Percentiles rank a stretch among this genome's conserved stretches.
phyloP scores from a whole-genome alignment of 1,284 basidiomycete species.

The Mycosarcoma mackinlayi region DNA sequence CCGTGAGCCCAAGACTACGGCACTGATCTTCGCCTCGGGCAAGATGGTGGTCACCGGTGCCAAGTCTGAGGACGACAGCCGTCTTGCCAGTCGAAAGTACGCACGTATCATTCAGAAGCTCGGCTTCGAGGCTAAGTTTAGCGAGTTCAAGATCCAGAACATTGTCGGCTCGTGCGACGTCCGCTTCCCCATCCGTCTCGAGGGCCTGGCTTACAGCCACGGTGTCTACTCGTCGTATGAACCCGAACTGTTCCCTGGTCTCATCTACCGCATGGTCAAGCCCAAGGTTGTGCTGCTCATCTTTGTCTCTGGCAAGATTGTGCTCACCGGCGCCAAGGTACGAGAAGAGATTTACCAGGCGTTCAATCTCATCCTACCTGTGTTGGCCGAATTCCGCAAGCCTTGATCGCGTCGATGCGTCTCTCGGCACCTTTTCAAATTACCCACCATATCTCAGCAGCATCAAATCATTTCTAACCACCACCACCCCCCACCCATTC shows the following conservation, averaged over 20 bases:
- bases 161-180: conserved; percentile 97
- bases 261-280: conserved; percentile 99
- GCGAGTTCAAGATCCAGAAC: conserved; percentile 99
- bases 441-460: conserved; percentile 32
- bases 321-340: conserved; percentile 98
- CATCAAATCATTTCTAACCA: conserved; percentile 33
- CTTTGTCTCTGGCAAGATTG: conserved; percentile 99
- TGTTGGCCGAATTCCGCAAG: conserved; percentile 70
- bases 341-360: conserved; percentile 99
- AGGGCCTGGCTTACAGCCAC: conserved; percentile 97
- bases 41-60: conserved; percentile 99
- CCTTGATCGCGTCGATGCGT: conserved; percentile 37
- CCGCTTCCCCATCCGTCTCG: conserved; percentile 97
- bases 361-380: conserved; percentile 93
- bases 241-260: conserved; percentile 97
- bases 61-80: conserved; percentile 97
- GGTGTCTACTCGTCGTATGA: conserved; percentile 98
- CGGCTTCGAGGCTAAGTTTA: conserved; percentile 98
- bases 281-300: conserved; percentile 98
- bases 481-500: neutral
- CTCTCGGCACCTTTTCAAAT: conserved; percentile 15
- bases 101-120: conserved; percentile 99
- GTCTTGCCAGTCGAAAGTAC: conserved; percentile 97
- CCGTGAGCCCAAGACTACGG: conserved; percentile 98
- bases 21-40: conserved; percentile 98